A percentile compares a stretch with the other conserved stretches of the same genome.
Evolutionary conservation across 768 basidiomycete species (phyloP).

Genomic region (Trametopsis cervina): DNA sequence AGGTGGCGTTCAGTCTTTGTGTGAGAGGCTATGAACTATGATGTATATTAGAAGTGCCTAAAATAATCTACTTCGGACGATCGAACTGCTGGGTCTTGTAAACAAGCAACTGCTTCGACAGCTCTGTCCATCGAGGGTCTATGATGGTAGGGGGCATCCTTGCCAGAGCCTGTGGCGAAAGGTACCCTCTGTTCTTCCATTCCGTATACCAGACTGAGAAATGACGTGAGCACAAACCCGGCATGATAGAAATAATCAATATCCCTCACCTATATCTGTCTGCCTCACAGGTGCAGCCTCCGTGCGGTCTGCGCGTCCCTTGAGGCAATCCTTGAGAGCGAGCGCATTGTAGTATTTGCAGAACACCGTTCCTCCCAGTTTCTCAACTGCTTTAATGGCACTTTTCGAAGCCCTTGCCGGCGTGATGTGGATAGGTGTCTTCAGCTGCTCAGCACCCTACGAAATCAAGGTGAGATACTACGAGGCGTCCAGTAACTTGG

Average conservation of each 20-base stretch:
- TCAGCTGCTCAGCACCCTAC: constrained; percentile 63
- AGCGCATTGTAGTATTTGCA: constrained; percentile 91
- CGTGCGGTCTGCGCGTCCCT: constrained; percentile 61
- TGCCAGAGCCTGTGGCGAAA: constrained; percentile 52
- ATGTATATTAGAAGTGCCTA: constrained; percentile 10
- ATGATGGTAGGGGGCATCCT: constrained; percentile 46
- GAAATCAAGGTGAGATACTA: constrained; percentile 1
- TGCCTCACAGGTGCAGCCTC: constrained; percentile 82
- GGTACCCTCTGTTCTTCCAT: constrained; percentile 67
- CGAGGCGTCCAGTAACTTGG: constrained; percentile 19
- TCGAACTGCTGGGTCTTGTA: constrained; percentile 37
- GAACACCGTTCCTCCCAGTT: constrained; percentile 72
- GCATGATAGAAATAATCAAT: too few species aligned
- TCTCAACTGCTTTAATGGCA: constrained; percentile 82
- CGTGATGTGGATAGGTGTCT: constrained; percentile 67
- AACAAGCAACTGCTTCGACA: constrained; percentile 53
- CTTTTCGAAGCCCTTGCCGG: constrained; percentile 82
- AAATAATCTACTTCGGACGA: constrained; percentile 29
- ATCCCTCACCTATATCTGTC: constrained; percentile 20
- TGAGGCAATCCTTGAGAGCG: constrained; percentile 72
- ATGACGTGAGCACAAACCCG: too few species aligned
- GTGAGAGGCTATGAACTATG: neutral
- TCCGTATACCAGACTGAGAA: constrained; percentile 78
- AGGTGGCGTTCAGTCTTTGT: neutral
- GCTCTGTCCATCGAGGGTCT: constrained; percentile 61